A percentile compares a stretch with the other conserved stretches of the same genome.
phyloP scores from a whole-genome alignment of 1,139 yeast species.

The Yamadazyma dushanensis region DNA sequence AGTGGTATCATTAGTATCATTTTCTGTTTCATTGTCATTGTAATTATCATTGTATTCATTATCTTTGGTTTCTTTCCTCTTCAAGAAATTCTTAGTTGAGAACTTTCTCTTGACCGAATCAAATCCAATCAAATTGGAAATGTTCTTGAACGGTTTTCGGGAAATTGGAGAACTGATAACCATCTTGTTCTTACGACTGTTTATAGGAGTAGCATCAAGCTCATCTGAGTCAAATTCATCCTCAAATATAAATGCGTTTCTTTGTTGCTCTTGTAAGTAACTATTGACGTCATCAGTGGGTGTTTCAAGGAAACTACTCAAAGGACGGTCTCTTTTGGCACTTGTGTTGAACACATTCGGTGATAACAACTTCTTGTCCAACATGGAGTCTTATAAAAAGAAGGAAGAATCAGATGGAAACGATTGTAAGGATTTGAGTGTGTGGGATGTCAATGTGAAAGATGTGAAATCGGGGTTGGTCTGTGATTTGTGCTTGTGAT shows the following conservation, averaged over 20 bases:
- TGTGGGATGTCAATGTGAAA: neutral
- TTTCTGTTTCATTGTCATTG: neutral
- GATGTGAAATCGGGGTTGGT: neutral
- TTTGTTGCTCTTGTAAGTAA: conserved; percentile 13
- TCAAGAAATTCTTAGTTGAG: conserved; percentile 13
- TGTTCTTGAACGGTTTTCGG: conserved; percentile 28
- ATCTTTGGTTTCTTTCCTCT: conserved; percentile 6
- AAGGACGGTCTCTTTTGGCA: conserved; percentile 26
- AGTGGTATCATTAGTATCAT: conserved; percentile 1
- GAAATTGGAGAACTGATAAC: conserved; percentile 11
- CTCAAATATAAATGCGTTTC: conserved; percentile 2
- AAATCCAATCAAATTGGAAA: conserved; percentile 22
- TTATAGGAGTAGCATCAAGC: conserved; percentile 13
- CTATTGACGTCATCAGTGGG: conserved; percentile 24
- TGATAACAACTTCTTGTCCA: conserved; percentile 11
- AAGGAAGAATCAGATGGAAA: too few species aligned
- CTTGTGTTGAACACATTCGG: conserved; percentile 8
- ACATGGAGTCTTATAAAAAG: conserved; percentile 2
- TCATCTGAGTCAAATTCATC: conserved; percentile 5
- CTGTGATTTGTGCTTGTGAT: too few species aligned
- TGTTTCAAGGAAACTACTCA: conserved; percentile 30
- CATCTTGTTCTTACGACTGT: conserved; percentile 9
- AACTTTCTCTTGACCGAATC: conserved; percentile 1
- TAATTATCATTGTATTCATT: neutral
- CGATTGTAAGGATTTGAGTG: too few species aligned